A percentile compares a stretch with the other conserved stretches of the same genome.
phyloP scores from a whole-genome alignment of 2,329 filamentous ascomycete genomes.

The Neopestalotiopsis sp. region DNA sequence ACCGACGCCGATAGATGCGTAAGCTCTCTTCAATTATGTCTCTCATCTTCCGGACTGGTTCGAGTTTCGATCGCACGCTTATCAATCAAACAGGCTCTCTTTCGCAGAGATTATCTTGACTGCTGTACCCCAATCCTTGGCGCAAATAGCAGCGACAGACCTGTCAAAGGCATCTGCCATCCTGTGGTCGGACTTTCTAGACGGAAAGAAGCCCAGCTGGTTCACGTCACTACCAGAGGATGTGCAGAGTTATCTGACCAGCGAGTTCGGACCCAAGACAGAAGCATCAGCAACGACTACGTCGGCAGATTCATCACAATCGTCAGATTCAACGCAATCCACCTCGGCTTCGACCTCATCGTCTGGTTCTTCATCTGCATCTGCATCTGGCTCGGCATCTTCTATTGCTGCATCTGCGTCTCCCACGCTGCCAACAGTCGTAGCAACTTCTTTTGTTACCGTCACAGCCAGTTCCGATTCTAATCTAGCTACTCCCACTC shows the following conservation, averaged over 20 bases:
- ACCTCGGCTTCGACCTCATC: background rate
- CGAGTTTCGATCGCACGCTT: background rate
- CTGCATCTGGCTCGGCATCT: background rate
- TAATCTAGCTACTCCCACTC: background rate
- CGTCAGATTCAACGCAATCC: background rate
- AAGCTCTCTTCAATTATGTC: background rate
- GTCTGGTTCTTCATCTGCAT: background rate
- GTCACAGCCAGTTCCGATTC: background rate
- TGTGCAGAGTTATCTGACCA: background rate
- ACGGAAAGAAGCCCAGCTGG: conserved; percentile 6
- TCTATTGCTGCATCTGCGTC: background rate
- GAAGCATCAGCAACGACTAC: background rate
- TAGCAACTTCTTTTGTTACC: background rate
- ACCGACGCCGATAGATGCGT: background rate
- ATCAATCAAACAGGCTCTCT: background rate
- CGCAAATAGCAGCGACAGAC: conserved; percentile 1
- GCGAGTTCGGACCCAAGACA: background rate
- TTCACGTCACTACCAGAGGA: background rate
- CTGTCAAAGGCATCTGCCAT: background rate
- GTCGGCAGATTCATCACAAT: background rate
- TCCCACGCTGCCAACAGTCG: background rate
- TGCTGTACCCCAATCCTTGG: background rate
- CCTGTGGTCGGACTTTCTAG: background rate
- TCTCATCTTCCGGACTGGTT: background rate
- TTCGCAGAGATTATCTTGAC: background rate